Percentiles rank a stretch among this genome's conserved stretches.
These are phyloP conservation scores for Globisporangium irregulare DNA, from an alignment of 352 stramenopile genomes.

Conservation along the genomic window DNA sequence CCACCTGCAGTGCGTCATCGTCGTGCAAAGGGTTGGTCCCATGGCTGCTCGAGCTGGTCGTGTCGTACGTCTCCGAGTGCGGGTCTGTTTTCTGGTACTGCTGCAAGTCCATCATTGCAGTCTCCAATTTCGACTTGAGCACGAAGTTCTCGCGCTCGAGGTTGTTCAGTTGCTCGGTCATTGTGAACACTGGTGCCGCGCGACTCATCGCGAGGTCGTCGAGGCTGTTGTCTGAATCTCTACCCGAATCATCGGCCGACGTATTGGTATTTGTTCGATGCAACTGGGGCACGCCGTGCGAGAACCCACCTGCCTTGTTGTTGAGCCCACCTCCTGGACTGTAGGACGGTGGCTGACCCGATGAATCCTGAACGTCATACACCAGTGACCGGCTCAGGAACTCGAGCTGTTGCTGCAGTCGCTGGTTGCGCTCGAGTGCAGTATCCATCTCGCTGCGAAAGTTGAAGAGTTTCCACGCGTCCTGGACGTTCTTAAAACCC, in stretches of 20 bases:
- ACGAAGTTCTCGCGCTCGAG: slow-evolving; percentile 75
- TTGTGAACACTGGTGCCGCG: slow-evolving; percentile 45
- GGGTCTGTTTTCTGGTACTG: slow-evolving; percentile 26
- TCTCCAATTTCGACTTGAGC: slow-evolving; percentile 57
- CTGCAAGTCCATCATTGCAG: slow-evolving; percentile 36
- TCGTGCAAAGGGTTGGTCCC: neutral
- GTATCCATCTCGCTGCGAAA: slow-evolving; percentile 50
- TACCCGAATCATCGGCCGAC: slow-evolving; percentile 39
- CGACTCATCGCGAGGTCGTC: slow-evolving; percentile 22
- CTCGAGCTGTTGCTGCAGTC: slow-evolving; percentile 58
- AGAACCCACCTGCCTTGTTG: slow-evolving; percentile 6
- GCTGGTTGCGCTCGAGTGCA: slow-evolving; percentile 61
- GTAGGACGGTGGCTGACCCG: neutral
- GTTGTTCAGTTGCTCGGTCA: slow-evolving; percentile 72
- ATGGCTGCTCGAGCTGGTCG: slow-evolving; percentile 41
- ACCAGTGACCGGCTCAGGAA: slow-evolving; percentile 54
- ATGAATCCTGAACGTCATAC: slow-evolving; percentile 26
- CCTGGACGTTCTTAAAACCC: slow-evolving; percentile 10
- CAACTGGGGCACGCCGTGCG: slow-evolving; percentile 12
- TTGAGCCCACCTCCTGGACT: neutral
- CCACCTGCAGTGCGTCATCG: slow-evolving; percentile 16
- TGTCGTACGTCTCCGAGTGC: slow-evolving; percentile 39
- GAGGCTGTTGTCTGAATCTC: slow-evolving; percentile 16
- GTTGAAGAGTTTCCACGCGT: slow-evolving; percentile 42
- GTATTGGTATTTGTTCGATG: slow-evolving; percentile 43